A percentile compares a stretch with the other conserved stretches of the same genome.
These are phyloP conservation scores for Daldinia eschscholtzii DNA, from an alignment of 2,329 filamentous ascomycete genomes.

Conservation along the genomic window DNA sequence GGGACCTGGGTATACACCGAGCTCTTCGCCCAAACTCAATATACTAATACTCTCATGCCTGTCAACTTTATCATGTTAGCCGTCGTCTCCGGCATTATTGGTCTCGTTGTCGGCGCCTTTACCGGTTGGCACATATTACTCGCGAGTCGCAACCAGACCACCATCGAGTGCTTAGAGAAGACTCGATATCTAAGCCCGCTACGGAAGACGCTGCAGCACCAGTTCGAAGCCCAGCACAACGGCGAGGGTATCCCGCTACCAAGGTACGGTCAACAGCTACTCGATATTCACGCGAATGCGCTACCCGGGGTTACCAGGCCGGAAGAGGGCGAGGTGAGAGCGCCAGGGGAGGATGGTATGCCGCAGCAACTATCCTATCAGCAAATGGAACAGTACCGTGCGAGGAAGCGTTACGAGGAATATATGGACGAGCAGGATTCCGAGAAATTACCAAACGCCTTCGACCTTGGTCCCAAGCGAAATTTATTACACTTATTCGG, in stretches of 20 bases:
- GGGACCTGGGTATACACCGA: conserved; percentile 88
- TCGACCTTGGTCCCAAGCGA: conserved; percentile 85
- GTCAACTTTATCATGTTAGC: conserved; percentile 91
- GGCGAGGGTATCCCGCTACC: conserved; percentile 65
- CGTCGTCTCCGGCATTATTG: conserved; percentile 91
- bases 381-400: conserved; percentile 67
- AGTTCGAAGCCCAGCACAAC: conserved; percentile 68
- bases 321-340: conserved; percentile 80
- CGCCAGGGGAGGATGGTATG: conserved; percentile 51
- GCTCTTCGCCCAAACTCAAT: conserved; percentile 77
- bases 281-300: conserved; percentile 85
- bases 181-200: conserved; percentile 91
- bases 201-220: conserved; percentile 75
- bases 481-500: conserved; percentile 90
- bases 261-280: conserved; percentile 77
- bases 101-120: conserved; percentile 88
- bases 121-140: conserved; percentile 92
- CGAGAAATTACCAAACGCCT: conserved; percentile 89
- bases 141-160: conserved; percentile 84
- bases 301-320: conserved; percentile 83
- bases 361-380: conserved; percentile 65
- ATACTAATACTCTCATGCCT: conserved; percentile 82
- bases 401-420: conserved; percentile 69
- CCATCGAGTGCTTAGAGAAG: conserved; percentile 96
- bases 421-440: conserved; percentile 94